Evolutionary conservation across 306 rosid species (phyloP), one percentile per base, ranked within the genome.

Genomic region (Rosa lucieae): DNA sequence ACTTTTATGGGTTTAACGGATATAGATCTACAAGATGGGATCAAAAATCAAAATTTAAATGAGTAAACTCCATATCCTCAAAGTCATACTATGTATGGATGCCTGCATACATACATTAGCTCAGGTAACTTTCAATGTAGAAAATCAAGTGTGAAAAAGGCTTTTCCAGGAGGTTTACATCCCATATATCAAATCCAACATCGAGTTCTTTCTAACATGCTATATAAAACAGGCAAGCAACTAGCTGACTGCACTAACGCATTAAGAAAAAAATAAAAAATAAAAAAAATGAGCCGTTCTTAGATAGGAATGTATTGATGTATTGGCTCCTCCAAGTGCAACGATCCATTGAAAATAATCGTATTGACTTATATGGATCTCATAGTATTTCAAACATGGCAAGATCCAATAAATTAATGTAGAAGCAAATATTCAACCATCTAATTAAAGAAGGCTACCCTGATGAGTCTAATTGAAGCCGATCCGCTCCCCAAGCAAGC

Each of bases 401-500:
- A 71, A 71, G 42, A 46, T 17, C 65, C 77, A 70, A 59, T 11
- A 15, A 56, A 26, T 55, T 61, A 70, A 26, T 10, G 5, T 13
- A 61, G 70, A 49, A 51, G 23, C 4, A 46, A 44, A 58, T 59
- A 69, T 29, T 29, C 21, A 4, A 80, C 20, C 11, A 42, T 55
- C 35, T 26, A 8, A 44, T 49, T 37, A 51, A 32, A 63, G 74
- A 72, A 70, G 75, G 86, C 81, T 88, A 94, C 98, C 97, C 94
- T 11, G 91, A 83, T 39, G 94, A 80, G 83, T 94, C 98, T 74
- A 85, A 75, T 81, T 86, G 96, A 82, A 88, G 91, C 81, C 98
- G 86, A 81, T 94, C 96, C 0, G 98, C 98, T 84, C 98, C 97
- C 94, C 97, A 84, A 68, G 98, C 90, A 70, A 94, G 97, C 86